Conservation (phyloP, 495 filamentous ascomycete genomes). For the Hypoxylon fragiforme region DNA sequence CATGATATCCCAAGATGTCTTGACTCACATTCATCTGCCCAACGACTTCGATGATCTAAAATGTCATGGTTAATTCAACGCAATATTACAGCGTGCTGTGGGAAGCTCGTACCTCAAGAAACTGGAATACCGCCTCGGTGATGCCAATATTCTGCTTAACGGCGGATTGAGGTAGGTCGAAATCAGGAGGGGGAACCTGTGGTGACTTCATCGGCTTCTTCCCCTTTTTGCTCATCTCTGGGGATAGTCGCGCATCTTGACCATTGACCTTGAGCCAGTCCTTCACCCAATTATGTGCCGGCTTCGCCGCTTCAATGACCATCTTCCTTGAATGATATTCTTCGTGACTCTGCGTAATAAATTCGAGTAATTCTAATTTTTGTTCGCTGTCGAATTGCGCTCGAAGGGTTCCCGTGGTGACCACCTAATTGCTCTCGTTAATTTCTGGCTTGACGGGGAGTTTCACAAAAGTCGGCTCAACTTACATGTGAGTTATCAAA, state of each 20-base stretch:
- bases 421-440: conserved; percentile 54
- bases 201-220: conserved; percentile 57
- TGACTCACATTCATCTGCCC: conserved; percentile 64
- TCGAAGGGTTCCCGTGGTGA: conserved; percentile 62
- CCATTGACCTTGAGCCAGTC: conserved; percentile 56
- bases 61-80: not conserved
- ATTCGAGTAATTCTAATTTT: conserved; percentile 73
- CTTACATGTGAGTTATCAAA: conserved; percentile 71
- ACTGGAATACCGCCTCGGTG: conserved; percentile 62
- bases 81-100: not conserved
- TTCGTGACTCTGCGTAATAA: conserved; percentile 63
- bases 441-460: conserved; percentile 1
- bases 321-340: conserved; percentile 68
- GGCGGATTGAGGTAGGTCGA: conserved; percentile 64
- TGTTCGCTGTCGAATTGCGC: conserved; percentile 69
- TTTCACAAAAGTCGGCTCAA: conserved; percentile 1
- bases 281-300: conserved; percentile 58
- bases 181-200: conserved; percentile 53
- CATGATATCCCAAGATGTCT: not conserved
- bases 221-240: conserved; percentile 72
- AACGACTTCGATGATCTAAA: conserved; percentile 71
- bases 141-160: conserved; percentile 65
- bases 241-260: conserved; percentile 68
- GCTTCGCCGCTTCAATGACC: conserved; percentile 57
- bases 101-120: conserved; percentile 62